Conservation (phyloP, 1,284 basidiomycete genomes). For the Singerocomus rubriflavus region DNA sequence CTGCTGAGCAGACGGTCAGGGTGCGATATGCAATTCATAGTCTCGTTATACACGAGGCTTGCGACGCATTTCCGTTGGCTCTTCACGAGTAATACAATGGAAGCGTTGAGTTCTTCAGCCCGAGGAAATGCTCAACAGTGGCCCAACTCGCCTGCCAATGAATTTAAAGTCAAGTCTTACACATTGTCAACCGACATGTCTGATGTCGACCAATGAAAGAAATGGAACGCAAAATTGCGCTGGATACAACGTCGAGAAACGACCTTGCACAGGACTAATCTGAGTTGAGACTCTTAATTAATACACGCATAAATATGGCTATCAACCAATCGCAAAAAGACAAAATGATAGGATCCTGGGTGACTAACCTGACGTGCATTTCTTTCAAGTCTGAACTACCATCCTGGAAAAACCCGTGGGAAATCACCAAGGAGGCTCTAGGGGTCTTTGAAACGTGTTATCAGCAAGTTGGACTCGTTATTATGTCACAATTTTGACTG, state of each 20-base stretch:
- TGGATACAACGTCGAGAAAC: neutral
- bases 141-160: neutral
- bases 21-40: conserved; percentile 2
- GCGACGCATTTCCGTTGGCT: neutral
- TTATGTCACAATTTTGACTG: neutral
- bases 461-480: neutral
- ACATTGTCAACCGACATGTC: neutral
- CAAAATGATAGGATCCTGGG: neutral
- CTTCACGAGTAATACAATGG: neutral
- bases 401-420: neutral
- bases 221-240: neutral
- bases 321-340: neutral
- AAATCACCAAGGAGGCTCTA: neutral
- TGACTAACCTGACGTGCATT: neutral
- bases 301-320: neutral
- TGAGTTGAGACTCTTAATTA: neutral
- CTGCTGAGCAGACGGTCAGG: neutral
- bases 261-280: neutral
- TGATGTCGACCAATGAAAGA: neutral
- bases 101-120: neutral
- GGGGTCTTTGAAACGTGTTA: neutral
- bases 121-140: neutral
- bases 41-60: conserved; percentile 6
- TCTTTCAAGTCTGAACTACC: neutral
- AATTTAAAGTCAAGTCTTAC: neutral